These are phyloP conservation scores for Trametes versicolor DNA, from an alignment of 1,284 basidiomycete genomes.

Conservation along the genomic window DNA sequence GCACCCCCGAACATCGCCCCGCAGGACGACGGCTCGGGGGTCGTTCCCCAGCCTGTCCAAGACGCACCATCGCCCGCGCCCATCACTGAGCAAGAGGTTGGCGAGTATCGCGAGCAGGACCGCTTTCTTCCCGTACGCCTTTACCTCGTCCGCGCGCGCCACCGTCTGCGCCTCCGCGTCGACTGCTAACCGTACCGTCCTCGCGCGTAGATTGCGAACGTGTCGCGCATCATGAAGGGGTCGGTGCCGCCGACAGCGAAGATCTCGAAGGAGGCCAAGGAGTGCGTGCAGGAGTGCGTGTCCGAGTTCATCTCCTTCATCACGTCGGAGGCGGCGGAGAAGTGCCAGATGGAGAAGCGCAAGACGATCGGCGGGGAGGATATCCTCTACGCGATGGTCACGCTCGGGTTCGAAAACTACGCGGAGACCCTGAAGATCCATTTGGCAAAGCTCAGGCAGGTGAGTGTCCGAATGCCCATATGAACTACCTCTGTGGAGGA, in stretches of 20 bases:
- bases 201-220: slow-evolving; percentile 87
- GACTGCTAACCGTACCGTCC: not conserved
- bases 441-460: slow-evolving; percentile 88
- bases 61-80: slow-evolving; percentile 68
- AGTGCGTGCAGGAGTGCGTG: slow-evolving; percentile 96
- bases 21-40: slow-evolving; percentile 57
- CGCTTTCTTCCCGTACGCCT: slow-evolving; percentile 81
- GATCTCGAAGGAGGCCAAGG: slow-evolving; percentile 97
- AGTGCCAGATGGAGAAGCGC: slow-evolving; percentile 87
- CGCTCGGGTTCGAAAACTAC: slow-evolving; percentile 96
- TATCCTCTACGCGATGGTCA: slow-evolving; percentile 88
- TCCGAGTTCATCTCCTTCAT: slow-evolving; percentile 97
- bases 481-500: too few species aligned
- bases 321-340: slow-evolving; percentile 90
- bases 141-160: not conserved
- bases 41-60: slow-evolving; percentile 50
- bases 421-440: slow-evolving; percentile 91
- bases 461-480: slow-evolving; percentile 48
- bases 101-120: slow-evolving; percentile 93
- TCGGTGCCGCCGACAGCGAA: slow-evolving; percentile 92
- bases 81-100: slow-evolving; percentile 92
- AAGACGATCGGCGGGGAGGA: slow-evolving; percentile 93
- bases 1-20: slow-evolving; percentile 65
- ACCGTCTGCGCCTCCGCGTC: not conserved
- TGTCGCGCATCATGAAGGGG: slow-evolving; percentile 94